Base-by-base conservation (phyloP, 257 asterid genomes). In the Anisodus tanguticus region DNA sequence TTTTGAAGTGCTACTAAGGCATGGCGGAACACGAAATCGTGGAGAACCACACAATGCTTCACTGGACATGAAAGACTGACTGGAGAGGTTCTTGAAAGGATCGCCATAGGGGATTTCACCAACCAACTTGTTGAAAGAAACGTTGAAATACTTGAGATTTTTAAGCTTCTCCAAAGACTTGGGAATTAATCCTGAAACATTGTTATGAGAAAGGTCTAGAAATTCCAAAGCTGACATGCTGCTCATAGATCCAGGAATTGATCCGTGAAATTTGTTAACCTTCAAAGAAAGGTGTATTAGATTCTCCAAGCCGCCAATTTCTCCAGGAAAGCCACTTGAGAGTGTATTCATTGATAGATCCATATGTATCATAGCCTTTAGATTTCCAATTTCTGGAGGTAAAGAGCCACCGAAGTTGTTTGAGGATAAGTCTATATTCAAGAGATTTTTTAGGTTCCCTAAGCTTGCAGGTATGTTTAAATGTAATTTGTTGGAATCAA, bases 251-350 rank as follows among this genome's bases (percentile, higher is more conserved):
- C 2, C 3, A 22, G 39, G 70, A 4, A 63, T 63, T 22, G 70
- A 22, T 63, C 70, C 70, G 9, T 63, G 70, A 6, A 63, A 63
- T 26, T 63, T 63, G 70, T 63, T 26, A 41, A 22, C 70, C 9
- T 7, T 63, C 70, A 63, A 63, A 63, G 70, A 22, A 19, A 63
- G 37, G 70, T 55, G 51, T 22, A 55, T 80, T 41, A 86, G 66
- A 11, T 83, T 83, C 35, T 53, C 11, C 79, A 86, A 81, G 17
- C 74, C 45, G 47, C 86, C 82, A 43, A 86, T 69, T 68, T 78
- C 86, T 45, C 47, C 6, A 3, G 88, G 84, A 26, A 86, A 62
- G n/a, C 51, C 79, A 53, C 83, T 63, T 26, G 43, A 9, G 43
- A 63, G 9, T 26, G 39, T 4, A 26, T 63, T 63, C 70, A 63